A percentile compares a stretch with the other conserved stretches of the same genome.
Conservation (phyloP, 345 rosid genomes). For the Tarenaya hassleriana region DNA sequence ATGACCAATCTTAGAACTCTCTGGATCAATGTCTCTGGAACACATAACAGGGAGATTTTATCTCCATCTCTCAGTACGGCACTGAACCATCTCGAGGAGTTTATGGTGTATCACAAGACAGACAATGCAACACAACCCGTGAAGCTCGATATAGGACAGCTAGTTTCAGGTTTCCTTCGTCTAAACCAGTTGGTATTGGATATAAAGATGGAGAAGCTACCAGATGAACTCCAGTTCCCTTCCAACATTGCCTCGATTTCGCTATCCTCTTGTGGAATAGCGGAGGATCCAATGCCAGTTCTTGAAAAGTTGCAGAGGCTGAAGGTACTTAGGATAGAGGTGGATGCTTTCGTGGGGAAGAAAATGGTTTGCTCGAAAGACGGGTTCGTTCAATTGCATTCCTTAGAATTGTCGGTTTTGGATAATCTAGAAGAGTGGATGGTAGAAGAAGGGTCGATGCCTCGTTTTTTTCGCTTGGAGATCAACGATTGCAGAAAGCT, state of each 20-base stretch:
- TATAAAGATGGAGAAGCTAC: constrained; percentile 27
- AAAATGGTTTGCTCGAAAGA: constrained; percentile 23
- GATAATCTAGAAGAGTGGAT: constrained; percentile 22
- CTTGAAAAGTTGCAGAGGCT: constrained; percentile 37
- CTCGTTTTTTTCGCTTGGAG: constrained; percentile 10
- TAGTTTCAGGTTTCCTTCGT: constrained; percentile 16
- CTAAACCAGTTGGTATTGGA: constrained; percentile 26
- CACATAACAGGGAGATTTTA: constrained; percentile 6
- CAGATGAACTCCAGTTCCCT: constrained; percentile 28
- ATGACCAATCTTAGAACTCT: constrained; percentile 20
- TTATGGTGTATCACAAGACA: constrained; percentile 21
- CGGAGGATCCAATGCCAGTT: constrained; percentile 39
- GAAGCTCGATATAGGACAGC: constrained; percentile 13
- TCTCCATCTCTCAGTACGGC: constrained; percentile 8
- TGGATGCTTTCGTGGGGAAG: constrained; percentile 28
- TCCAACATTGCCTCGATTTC: constrained; percentile 31
- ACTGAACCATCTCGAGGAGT: constrained; percentile 15
- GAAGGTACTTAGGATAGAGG: constrained; percentile 24
- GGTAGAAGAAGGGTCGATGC: no score
- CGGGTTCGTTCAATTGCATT: constrained; percentile 18
- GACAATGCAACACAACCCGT: neutral
- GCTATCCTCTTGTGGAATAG: constrained; percentile 25
- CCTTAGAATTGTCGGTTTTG: constrained; percentile 2
- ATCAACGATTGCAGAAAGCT: constrained; percentile 22
- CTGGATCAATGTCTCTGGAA: constrained; percentile 11